phyloP scores from a whole-genome alignment of 2,329 filamentous ascomycete species.

The Calonectria pauciramosa region DNA sequence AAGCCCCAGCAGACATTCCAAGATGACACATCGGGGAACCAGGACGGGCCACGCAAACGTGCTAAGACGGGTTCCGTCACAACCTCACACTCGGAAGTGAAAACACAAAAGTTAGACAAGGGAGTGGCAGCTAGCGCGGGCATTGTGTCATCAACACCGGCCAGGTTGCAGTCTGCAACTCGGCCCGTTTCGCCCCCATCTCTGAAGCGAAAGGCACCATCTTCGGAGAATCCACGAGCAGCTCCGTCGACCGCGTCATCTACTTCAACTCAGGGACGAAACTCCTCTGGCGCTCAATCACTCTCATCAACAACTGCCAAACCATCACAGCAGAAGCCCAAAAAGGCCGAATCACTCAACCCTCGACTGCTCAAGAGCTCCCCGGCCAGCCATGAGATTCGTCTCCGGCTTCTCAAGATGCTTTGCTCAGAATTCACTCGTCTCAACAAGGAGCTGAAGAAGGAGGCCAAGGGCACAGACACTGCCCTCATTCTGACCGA shows the following conservation, averaged over 20 bases:
- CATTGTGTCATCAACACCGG: not conserved
- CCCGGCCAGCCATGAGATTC: conserved; percentile 69
- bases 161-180: conserved; percentile 39
- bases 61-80: conserved; percentile 42
- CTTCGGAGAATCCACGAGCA: conserved; percentile 17
- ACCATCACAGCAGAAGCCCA: conserved; percentile 32
- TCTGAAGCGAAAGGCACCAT: conserved; percentile 43
- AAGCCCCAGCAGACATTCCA: conserved; percentile 12
- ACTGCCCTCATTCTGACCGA: conserved; percentile 69
- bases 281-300: conserved; percentile 34
- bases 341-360: conserved; percentile 70
- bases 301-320: conserved; percentile 33
- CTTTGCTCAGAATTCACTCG: conserved; percentile 76
- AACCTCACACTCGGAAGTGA: conserved; percentile 21
- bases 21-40: conserved; percentile 32
- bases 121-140: conserved; percentile 4
- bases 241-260: conserved; percentile 19
- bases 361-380: conserved; percentile 73
- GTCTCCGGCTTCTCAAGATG: conserved; percentile 70
- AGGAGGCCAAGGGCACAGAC: conserved; percentile 62
- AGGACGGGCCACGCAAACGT: conserved; percentile 50
- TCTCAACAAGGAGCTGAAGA: conserved; percentile 74
- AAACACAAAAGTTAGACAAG: conserved; percentile 20
- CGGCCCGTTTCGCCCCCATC: conserved; percentile 53
- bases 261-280: conserved; percentile 20